Evolutionary conservation across 2,329 filamentous ascomycete species (phyloP), one percentile per base, ranked within the genome.

Genomic region (Botrytis cinerea): DNA sequence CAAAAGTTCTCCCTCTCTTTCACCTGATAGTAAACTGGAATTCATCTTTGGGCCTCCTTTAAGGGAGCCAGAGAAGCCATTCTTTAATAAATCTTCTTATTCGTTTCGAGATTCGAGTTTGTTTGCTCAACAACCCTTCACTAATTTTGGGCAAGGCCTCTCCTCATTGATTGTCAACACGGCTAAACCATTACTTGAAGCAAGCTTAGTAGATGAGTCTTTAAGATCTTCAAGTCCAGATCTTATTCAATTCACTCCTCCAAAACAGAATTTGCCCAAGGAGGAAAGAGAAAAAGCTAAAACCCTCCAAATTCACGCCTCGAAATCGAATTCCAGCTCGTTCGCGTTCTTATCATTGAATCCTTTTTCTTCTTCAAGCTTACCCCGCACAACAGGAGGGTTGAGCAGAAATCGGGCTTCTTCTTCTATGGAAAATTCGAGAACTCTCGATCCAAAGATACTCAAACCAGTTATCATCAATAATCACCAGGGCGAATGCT

Each of bases 181-280:
- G 45, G 43, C 71, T 16, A 16, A 38, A 46, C 35, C 54, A 4
- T 20, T n/a, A 22, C 28, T 18, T 2, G 7, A 43, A 69, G n/a
- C 48, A 28, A 57, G 48, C 25, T 45, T 48, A 16, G 28, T 12
- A 59, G 61, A 68, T 25, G 45, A 32, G 62, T 59, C 8, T 22
- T 16, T 45, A 61, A 43, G 40, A 32, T 62, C 61, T 38, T 28
- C 35, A 18, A 48, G 40, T 62, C 28, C 73, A 8, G 72, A 63
- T 35, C 57, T 71, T 51, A 45, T 57, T 38, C 32, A 69, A 67
- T 54, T 64, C 61, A 70, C 67, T 51, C 70, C 35, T 10, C 14
- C 62, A 28, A 51, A 69, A 35, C 54, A 40, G n/a, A 54, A 25
- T 57, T 22, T 57, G 25, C 10, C 35, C 16, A 68, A 40, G 16